Conservation (phyloP, 768 basidiomycete genomes). For the Pholiota molesta region DNA sequence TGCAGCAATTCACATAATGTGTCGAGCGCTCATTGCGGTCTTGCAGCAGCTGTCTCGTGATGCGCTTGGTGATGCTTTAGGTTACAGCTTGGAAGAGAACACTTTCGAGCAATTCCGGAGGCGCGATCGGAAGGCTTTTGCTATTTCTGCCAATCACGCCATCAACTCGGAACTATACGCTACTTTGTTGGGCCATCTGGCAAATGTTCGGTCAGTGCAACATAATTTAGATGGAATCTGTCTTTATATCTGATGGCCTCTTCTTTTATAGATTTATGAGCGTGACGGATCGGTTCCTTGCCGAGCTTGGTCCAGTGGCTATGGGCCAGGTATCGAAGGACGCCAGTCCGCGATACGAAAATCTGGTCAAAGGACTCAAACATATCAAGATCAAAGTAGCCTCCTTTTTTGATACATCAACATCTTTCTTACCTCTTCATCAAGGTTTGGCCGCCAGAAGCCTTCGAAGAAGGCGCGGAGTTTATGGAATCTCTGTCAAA, state of each 20-base stretch:
- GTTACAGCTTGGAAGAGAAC: slow-evolving; percentile 82
- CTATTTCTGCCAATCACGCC: slow-evolving; percentile 74
- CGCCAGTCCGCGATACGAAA: slow-evolving; percentile 80
- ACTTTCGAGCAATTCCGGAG: slow-evolving; percentile 84
- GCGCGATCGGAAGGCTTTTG: slow-evolving; percentile 67
- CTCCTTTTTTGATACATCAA: neutral
- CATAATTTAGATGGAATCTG: neutral
- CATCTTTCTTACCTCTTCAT: neutral
- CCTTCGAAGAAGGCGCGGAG: slow-evolving; percentile 92
- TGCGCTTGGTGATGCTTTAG: slow-evolving; percentile 75
- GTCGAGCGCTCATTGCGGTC: slow-evolving; percentile 79
- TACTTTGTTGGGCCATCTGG: slow-evolving; percentile 80
- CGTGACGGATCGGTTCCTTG: slow-evolving; percentile 90
- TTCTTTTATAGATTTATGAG: slow-evolving; percentile 68
- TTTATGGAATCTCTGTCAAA: slow-evolving; percentile 85
- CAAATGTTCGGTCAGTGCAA: slow-evolving; percentile 69
- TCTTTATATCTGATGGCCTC: neutral
- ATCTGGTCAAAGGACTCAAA: slow-evolving; percentile 78
- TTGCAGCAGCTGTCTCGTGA: slow-evolving; percentile 76
- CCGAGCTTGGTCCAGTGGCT: slow-evolving; percentile 74
- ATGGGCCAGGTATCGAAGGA: slow-evolving; percentile 82
- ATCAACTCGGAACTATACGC: slow-evolving; percentile 85
- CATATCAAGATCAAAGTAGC: slow-evolving; percentile 82
- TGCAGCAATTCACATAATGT: slow-evolving; percentile 88
- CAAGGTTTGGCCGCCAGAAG: slow-evolving; percentile 91